These are phyloP conservation scores for Vigna mungo DNA, from an alignment of 306 rosid species.

Conservation along the genomic window DNA sequence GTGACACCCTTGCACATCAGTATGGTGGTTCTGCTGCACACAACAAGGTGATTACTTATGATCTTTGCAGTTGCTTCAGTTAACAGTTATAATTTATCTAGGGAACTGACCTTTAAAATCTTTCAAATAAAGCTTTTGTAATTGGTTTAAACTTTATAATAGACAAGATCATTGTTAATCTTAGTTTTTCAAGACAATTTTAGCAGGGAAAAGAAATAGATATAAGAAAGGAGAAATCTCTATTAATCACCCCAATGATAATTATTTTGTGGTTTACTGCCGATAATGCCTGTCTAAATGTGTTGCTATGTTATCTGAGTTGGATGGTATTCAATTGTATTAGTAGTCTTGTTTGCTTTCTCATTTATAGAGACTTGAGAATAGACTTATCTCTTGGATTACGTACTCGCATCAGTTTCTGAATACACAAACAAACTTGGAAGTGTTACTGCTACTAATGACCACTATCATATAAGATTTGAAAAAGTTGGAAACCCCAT, in stretches of 20 bases:
- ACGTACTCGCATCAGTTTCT: background rate
- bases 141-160: constrained; percentile 22
- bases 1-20: constrained; percentile 83
- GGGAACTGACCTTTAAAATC: background rate
- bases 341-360: constrained; percentile 10
- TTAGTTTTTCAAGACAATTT: constrained; percentile 9
- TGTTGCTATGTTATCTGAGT: background rate
- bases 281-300: background rate
- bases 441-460: background rate
- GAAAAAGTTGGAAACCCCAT: constrained; percentile 2
- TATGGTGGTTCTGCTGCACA: constrained; percentile 95
- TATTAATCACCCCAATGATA: background rate
- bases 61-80: constrained; percentile 18
- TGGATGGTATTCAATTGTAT: background rate
- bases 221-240: constrained; percentile 3
- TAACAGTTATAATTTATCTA: constrained; percentile 26
- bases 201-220: constrained; percentile 1
- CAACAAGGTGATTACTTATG: constrained; percentile 65
- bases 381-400: constrained; percentile 3
- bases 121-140: background rate
- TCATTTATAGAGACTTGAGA: constrained; percentile 10
- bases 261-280: constrained; percentile 1
- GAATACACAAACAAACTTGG: background rate
- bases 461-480: background rate
- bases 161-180: background rate